Evolutionary conservation across 768 basidiomycete species (phyloP).

Genomic region (Boletus bicolor): DNA sequence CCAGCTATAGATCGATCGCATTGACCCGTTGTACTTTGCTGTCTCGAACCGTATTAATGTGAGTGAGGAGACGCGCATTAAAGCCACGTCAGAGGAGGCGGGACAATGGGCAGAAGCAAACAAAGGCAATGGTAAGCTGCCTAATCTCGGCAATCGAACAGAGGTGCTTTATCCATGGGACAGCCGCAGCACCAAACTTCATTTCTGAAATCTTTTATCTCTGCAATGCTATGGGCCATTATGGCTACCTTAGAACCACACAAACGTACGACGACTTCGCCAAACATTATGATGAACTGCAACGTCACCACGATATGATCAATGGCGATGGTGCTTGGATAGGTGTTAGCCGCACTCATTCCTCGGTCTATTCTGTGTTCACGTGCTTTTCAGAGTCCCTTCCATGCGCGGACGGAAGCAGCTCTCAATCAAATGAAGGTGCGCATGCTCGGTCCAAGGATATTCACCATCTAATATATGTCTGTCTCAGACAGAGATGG

Average conservation of each 20-base stretch:
- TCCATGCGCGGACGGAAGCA: slow-evolving; percentile 74
- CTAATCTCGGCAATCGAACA: neutral
- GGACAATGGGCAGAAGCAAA: slow-evolving; percentile 62
- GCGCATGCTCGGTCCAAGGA: neutral
- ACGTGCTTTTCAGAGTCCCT: slow-evolving; percentile 48
- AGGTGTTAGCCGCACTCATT: slow-evolving; percentile 50
- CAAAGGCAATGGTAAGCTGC: slow-evolving; percentile 41
- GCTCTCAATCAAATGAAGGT: slow-evolving; percentile 79
- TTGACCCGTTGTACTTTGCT: slow-evolving; percentile 80
- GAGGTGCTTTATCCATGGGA: neutral
- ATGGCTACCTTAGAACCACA: slow-evolving; percentile 81
- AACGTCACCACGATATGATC: slow-evolving; percentile 71
- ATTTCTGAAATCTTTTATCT: slow-evolving; percentile 95
- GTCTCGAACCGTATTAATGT: slow-evolving; percentile 70
- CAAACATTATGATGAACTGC: slow-evolving; percentile 74
- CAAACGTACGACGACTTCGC: slow-evolving; percentile 68
- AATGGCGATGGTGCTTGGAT: slow-evolving; percentile 80
- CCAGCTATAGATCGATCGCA: slow-evolving; percentile 72
- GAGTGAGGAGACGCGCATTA: slow-evolving; percentile 89
- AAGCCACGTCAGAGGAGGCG: slow-evolving; percentile 87
- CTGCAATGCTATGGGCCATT: slow-evolving; percentile 81
- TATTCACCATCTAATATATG: neutral
- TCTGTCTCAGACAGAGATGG: slow-evolving; percentile 55
- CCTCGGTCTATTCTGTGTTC: neutral
- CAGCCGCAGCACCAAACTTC: slow-evolving; percentile 79